Evolutionary conservation across 2,329 filamentous ascomycete species (phyloP).

Genomic region (Aspergillus transmontanensis): DNA sequence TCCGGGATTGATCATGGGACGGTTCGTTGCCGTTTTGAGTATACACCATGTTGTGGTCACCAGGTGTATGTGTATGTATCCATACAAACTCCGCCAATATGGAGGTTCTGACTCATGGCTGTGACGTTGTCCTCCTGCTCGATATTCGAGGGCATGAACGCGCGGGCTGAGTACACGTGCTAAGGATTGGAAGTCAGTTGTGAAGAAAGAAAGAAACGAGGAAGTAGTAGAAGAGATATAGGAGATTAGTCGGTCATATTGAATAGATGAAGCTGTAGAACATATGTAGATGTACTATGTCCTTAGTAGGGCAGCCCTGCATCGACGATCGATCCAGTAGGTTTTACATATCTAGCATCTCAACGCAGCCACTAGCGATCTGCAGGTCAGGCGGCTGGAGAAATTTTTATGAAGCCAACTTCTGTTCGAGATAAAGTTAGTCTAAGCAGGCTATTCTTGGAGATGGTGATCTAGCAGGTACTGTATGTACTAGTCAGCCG

Average conservation of each 20-base stretch:
- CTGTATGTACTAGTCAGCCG: neutral
- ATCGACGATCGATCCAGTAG: neutral
- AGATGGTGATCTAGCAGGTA: neutral
- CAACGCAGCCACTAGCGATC: neutral
- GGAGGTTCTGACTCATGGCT: neutral
- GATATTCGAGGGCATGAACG: neutral
- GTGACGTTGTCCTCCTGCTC: neutral
- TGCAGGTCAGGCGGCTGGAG: neutral
- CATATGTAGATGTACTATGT: neutral
- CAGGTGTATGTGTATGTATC: neutral
- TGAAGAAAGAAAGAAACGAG: neutral
- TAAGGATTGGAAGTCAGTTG: neutral
- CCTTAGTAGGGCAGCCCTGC: neutral
- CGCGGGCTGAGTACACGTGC: neutral
- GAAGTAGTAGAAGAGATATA: neutral
- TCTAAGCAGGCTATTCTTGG: neutral
- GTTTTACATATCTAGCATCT: neutral
- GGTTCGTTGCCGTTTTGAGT: neutral
- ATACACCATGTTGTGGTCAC: constrained; percentile 1
- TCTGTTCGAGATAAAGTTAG: neutral
- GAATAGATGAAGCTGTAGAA: neutral
- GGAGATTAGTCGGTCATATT: neutral
- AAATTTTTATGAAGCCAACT: neutral
- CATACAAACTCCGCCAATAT: neutral
- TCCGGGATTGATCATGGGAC: neutral